Conservation (phyloP, 768 basidiomycete species). For the Xerocomellus amylosporus region DNA sequence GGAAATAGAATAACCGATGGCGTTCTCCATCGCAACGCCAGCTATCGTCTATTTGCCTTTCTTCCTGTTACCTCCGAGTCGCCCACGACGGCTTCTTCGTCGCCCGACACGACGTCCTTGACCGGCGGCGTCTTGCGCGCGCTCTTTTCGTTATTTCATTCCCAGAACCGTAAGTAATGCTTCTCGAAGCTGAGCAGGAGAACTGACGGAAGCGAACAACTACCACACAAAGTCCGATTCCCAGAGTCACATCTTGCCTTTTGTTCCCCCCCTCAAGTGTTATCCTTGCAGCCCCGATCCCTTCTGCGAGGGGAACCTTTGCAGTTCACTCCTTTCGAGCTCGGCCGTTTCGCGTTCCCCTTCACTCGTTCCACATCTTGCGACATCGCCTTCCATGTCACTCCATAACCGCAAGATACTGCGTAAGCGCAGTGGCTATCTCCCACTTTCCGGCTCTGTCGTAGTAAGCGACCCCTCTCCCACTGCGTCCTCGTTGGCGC, state of each 20-base stretch:
- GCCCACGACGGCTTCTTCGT: neutral
- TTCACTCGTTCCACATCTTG: constrained; percentile 1
- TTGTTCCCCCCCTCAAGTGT: neutral
- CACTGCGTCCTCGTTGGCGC: constrained; percentile 23
- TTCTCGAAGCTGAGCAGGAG: neutral
- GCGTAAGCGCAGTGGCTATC: constrained; percentile 14
- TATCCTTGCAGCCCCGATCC: constrained; percentile 9
- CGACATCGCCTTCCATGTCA: constrained; percentile 16
- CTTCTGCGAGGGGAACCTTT: constrained; percentile 23
- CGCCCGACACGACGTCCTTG: constrained; percentile 8
- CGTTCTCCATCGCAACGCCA: constrained; percentile 16
- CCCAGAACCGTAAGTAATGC: constrained; percentile 10
- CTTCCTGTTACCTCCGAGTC: neutral
- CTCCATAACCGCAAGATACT: neutral
- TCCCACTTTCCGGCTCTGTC: constrained; percentile 25
- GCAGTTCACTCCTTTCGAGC: constrained; percentile 18
- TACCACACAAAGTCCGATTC: constrained; percentile 11
- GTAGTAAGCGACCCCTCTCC: constrained; percentile 24
- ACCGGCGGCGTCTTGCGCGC: constrained; percentile 4
- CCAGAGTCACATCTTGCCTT: neutral
- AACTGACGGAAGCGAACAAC: constrained; percentile 23
- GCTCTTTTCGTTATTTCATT: neutral
- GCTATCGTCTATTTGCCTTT: no score
- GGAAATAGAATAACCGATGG: no score
- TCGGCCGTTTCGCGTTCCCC: constrained; percentile 3